Evolutionary conservation across 139 green algal species (phyloP), one percentile per base, ranked within the genome.

Genomic region (Closterium sp.): DNA sequence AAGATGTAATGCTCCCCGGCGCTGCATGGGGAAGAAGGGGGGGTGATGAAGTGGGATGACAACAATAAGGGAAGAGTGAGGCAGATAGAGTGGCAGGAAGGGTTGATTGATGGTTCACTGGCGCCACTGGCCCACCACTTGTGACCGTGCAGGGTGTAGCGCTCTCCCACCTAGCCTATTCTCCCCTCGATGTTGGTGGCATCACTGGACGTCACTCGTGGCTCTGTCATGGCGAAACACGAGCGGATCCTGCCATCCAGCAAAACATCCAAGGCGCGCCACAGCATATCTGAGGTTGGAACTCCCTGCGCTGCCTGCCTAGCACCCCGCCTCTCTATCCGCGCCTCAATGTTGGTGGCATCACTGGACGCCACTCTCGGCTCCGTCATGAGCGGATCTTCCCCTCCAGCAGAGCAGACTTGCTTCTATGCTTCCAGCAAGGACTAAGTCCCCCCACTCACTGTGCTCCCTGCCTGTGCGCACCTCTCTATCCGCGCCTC

Each of bases 161-260:
- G n/a, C 31, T 89, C 92, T n/a, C n/a, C 50, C 17, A 70, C 50
- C 50, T 70, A 5, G n/a, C 21, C 50, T 70, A 70, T 79, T 13
- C 62, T 11, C 17, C 13, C 62, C 62, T 79, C 62, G 4, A 99
- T 99, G 96, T 99, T 99, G 31, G 98, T 99, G 21, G 98, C 98
- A 88, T 99, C 98, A n/a, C 95, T 97, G 4, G 96, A 98, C 0
- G 98, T 98, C n/a, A 99, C 98, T 0, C 93, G 95, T 42, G 98
- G 98, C 94, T 99, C 98, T 0, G 98, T 99, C 98, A 99, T 99
- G 9, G 97, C 98, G 94, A 99, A 99, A 93, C 97, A 99, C 21
- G 95, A 97, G 19, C 98, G 95, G 88, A 98, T 98, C 29, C 96
- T 28, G n/a, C 98, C n/a, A n/a, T n/a, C n/a, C n/a, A n/a, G n/a